Evolutionary conservation across 2,329 filamentous ascomycete species (phyloP), one percentile per base, ranked within the genome.

Genomic region (Xylariaceae sp.): DNA sequence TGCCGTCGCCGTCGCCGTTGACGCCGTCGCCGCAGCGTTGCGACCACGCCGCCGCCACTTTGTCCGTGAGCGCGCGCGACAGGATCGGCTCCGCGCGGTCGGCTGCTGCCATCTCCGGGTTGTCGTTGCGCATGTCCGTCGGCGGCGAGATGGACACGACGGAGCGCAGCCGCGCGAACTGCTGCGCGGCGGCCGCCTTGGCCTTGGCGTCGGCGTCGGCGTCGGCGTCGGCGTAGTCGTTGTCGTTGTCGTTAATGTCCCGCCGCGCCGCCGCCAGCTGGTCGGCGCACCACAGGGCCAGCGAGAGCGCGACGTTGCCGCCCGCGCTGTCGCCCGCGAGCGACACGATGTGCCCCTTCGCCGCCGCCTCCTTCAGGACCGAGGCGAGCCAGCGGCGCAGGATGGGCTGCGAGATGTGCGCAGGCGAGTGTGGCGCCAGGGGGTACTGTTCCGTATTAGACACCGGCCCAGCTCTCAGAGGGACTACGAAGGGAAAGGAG

Each of bases 271-370:
- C 23, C 70, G 51, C 0, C 50, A 40, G 32, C 24, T 40, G 27
- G 27, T 38, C 35, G 10, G 41, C 45, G 34, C 37, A 42, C 45
- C 45, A 47, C 50, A 43, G 33, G 0, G 47, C 52, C 0, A 56
- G 38, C 8, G 49, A 48, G 0, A 75, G 52, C 0, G 64, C 59
- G 4, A 77, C 56, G 38, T 77, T 77, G 0, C 64, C 72, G 0
- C 74, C 73, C 0, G 71, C 67, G 0, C 68, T 72, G 35, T 77
- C 74, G 1, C 74, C 74, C 1, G 63, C 65, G 1, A 76, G 55
- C 1, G 68, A 60, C 0, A 75, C 56, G 1, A 49, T 56, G 34
- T 74, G 64, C 3, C 52, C 53, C 0, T 51, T 53, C 0, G 50
- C 44, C 0, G 53, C 45, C 0, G 67, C 59, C n/a, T 60, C 45